Evolutionary conservation across 78 protist species (phyloP).

Genomic region (Tieghemostelium lacteum): DNA sequence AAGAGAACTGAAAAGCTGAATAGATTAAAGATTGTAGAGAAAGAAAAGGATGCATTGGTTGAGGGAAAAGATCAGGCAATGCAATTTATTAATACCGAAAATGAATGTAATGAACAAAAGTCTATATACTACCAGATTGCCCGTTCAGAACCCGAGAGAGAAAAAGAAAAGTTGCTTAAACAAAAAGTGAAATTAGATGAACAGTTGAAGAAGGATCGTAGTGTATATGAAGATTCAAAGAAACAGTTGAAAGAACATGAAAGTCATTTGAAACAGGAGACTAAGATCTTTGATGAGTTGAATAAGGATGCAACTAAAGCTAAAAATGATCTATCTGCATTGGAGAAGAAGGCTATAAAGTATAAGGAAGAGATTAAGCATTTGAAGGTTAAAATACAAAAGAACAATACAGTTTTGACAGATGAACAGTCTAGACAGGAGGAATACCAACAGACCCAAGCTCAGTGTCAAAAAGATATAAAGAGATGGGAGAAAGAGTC

Average conservation of each 20-base stretch:
- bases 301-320: not conserved
- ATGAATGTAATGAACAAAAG: conserved; percentile 21
- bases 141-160: not conserved
- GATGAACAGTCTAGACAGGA: conserved; percentile 55
- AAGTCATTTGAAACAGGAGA: conserved; percentile 30
- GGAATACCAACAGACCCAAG: not conserved
- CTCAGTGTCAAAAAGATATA: conserved; percentile 7
- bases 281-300: conserved; percentile 15
- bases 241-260: conserved; percentile 38
- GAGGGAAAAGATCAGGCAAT: conserved; percentile 95
- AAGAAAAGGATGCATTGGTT: conserved; percentile 73
- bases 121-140: conserved; percentile 11
- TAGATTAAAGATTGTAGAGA: conserved; percentile 82
- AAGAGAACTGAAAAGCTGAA: conserved; percentile 69
- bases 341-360: conserved; percentile 18
- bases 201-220: conserved; percentile 20
- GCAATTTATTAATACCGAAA: conserved; percentile 78
- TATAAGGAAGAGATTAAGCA: conserved; percentile 66
- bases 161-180: not conserved
- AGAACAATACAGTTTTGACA: not conserved
- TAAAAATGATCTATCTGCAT: conserved; percentile 10
- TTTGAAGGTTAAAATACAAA: conserved; percentile 43
- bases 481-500: conserved; percentile 22
- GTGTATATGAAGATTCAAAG: not conserved
- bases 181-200: conserved; percentile 17